A percentile compares a stretch with the other conserved stretches of the same genome.
These are phyloP conservation scores for Alternaria triticimaculans DNA, from an alignment of 2,329 filamentous ascomycete species.

Conservation along the genomic window DNA sequence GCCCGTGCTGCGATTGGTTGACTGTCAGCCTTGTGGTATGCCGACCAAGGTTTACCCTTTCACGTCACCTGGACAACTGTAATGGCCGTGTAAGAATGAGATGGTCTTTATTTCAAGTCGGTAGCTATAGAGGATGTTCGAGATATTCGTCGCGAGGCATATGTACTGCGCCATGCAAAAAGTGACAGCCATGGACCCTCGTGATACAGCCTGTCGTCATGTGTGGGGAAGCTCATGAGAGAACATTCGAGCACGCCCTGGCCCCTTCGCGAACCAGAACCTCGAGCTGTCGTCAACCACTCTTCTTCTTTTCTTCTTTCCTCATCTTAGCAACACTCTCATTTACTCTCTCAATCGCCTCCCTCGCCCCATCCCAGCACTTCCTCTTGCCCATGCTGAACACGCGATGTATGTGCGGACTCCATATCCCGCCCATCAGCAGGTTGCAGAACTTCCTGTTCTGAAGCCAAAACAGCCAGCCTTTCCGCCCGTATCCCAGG, in stretches of 20 bases:
- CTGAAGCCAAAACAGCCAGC: slow-evolving; percentile 53
- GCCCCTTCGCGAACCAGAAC: slow-evolving; percentile 5
- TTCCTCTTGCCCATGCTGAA: slow-evolving; percentile 50
- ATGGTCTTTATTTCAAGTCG: background rate
- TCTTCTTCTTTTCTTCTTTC: slow-evolving; percentile 2
- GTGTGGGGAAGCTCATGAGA: slow-evolving; percentile 11
- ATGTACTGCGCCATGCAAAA: background rate
- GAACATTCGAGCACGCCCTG: slow-evolving; percentile 16
- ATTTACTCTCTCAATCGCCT: slow-evolving; percentile 44
- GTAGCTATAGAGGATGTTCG: background rate
- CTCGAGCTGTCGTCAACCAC: background rate
- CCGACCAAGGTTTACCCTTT: background rate
- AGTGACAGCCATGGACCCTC: background rate
- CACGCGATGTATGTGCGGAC: slow-evolving; percentile 51
- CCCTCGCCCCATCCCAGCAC: slow-evolving; percentile 51
- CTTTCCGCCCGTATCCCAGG: slow-evolving; percentile 51
- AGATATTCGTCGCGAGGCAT: background rate
- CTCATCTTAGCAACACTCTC: background rate
- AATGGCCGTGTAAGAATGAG: background rate
- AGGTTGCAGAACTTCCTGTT: slow-evolving; percentile 50
- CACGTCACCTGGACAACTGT: slow-evolving; percentile 3
- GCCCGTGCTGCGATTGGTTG: slow-evolving; percentile 18
- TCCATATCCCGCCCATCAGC: slow-evolving; percentile 50
- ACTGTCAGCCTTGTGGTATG: slow-evolving; percentile 4
- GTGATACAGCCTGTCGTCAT: slow-evolving; percentile 11